These are phyloP conservation scores for Setaria viridis DNA, from an alignment of 202 grass and related monocot species.

Conservation along the genomic window DNA sequence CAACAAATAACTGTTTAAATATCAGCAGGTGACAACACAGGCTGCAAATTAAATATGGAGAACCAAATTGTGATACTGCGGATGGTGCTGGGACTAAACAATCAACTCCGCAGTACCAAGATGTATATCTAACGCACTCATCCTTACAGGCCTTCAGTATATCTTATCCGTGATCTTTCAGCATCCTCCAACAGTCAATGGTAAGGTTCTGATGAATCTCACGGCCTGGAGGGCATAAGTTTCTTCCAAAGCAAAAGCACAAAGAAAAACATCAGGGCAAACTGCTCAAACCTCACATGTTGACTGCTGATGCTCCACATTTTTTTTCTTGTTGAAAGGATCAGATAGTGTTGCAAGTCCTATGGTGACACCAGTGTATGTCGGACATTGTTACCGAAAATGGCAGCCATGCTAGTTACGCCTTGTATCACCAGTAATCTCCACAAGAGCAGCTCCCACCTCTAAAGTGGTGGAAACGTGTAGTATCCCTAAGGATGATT, in stretches of 20 bases:
- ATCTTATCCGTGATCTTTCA: background rate
- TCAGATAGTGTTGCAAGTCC: background rate
- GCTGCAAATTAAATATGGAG: background rate
- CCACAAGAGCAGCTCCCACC: constrained; percentile 60
- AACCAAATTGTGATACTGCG: background rate
- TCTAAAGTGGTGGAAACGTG: constrained; percentile 71
- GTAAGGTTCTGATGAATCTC: background rate
- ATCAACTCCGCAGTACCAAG: background rate
- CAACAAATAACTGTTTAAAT: background rate
- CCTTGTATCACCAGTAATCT: constrained; percentile 66
- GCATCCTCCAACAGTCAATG: background rate
- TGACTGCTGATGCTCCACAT: background rate
- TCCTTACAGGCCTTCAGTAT: background rate
- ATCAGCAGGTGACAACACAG: background rate
- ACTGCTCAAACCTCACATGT: background rate
- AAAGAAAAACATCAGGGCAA: background rate
- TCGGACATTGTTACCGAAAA: background rate
- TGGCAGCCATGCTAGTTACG: background rate
- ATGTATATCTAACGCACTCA: background rate
- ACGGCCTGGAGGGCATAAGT: background rate
- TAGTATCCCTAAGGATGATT: constrained; percentile 64
- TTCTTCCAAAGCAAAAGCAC: background rate
- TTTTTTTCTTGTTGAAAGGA: background rate
- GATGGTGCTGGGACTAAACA: background rate
- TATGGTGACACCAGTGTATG: background rate